Evolutionary conservation across 2,329 filamentous ascomycete species (phyloP), one percentile per base, ranked within the genome.

Genomic region (Botrytis tulipae): DNA sequence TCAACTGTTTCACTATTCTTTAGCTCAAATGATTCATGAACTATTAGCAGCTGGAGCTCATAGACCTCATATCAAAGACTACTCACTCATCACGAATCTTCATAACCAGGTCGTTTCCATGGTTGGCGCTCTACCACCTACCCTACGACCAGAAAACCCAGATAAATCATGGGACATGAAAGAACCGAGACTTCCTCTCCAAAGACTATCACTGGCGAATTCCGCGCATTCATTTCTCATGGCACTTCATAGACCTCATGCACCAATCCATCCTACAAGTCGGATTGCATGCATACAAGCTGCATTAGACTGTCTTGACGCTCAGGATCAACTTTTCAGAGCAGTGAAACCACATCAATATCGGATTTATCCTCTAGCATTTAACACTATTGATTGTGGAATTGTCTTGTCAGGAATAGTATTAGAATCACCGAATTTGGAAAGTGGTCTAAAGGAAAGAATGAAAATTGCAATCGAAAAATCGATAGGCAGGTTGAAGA

Each of bases 221-320:
- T 14, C 29, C 42, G 59, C 51, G 57, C 51, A 69, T 32, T 71
- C 62, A 20, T 74, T 75, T 32, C 25, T 75, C 4, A 35, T 74
- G 44, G 73, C 73, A 25, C 51, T 74, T 25, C 74, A 75, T 61
- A 70, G 68, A 35, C 74, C 74, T 61, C 71, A 75, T 20, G 62
- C 71, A 4, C 61, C 62, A n/a, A 69, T 63, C 20, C 68, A 72
- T 35, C 25, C 68, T 16, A 54, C 62, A n/a, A 75, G 74, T 71
- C 73, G 67, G 32, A 59, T 66, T 46, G 54, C 63, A 5, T 46
- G 59, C 22, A 73, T 74, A 42, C 35, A 71, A 73, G 73, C 74
- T 51, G 74, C 61, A n/a, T 37, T 75, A 6, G 54, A 25, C 22
- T 68, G 74, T 35, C 67, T 75, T 14, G 61, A 75, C n/a, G 44